phyloP scores from a whole-genome alignment of 2,329 filamentous ascomycete species.

The Colletotrichum phormii region DNA sequence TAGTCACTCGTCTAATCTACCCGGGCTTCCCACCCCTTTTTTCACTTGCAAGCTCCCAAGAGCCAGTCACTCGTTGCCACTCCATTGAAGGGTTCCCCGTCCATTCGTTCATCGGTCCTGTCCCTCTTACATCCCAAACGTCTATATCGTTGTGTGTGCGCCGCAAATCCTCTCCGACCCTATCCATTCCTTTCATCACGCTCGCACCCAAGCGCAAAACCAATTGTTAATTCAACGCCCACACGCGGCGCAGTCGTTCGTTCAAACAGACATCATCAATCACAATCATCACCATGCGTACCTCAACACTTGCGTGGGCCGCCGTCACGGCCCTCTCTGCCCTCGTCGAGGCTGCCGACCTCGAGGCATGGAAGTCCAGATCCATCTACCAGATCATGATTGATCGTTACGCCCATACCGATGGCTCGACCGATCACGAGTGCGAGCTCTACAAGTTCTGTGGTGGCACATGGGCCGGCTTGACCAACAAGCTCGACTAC shows the following conservation, averaged over 20 bases:
- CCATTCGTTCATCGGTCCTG: constrained; percentile 19
- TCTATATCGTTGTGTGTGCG: constrained; percentile 33
- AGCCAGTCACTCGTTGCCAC: constrained; percentile 9
- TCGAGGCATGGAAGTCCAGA: constrained; percentile 41
- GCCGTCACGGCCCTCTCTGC: constrained; percentile 27
- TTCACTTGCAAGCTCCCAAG: neutral
- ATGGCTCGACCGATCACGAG: constrained; percentile 54
- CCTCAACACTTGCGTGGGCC: constrained; percentile 31
- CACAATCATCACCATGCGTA: constrained; percentile 15
- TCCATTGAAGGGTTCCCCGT: constrained; percentile 25
- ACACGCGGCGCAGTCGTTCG: constrained; percentile 30
- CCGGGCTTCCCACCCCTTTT: constrained; percentile 29
- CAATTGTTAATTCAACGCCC: constrained; percentile 23
- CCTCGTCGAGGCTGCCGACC: constrained; percentile 22
- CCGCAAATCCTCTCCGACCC: constrained; percentile 19
- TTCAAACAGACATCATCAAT: constrained; percentile 8
- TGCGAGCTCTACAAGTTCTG: constrained; percentile 58
- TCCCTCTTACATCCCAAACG: constrained; percentile 18
- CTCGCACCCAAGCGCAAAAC: constrained; percentile 14
- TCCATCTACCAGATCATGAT: constrained; percentile 60
- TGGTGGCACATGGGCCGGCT: constrained; percentile 61
- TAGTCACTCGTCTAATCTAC: constrained; percentile 32
- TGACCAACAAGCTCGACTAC: constrained; percentile 62
- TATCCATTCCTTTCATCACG: constrained; percentile 32
- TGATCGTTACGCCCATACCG: constrained; percentile 54